phyloP scores from a whole-genome alignment of 106 monocot species.

The Gastrodia elata region DNA sequence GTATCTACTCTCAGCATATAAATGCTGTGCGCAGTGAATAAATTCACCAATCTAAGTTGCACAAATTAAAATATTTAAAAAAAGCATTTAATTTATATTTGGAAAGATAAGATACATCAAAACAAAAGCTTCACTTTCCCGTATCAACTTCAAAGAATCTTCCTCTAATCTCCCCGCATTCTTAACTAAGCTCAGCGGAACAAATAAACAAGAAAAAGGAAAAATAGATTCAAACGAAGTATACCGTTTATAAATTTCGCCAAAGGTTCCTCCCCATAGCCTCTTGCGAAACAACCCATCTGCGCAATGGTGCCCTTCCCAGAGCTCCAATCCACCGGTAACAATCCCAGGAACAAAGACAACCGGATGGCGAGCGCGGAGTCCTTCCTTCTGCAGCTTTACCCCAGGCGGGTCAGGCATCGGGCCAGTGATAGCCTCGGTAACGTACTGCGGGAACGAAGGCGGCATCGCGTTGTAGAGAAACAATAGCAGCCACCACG shows the following conservation, averaged over 20 bases:
- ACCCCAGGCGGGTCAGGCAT: constrained; percentile 88
- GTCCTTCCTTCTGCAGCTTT: constrained; percentile 85
- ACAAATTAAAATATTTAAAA: background rate
- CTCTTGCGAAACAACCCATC: constrained; percentile 89
- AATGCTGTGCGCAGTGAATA: no score
- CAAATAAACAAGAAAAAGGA: background rate
- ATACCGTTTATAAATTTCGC: constrained; percentile 92
- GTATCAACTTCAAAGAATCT: background rate
- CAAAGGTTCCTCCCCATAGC: constrained; percentile 94
- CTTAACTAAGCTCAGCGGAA: background rate
- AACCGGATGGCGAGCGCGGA: constrained; percentile 77
- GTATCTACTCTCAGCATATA: no score
- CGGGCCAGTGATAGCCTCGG: constrained; percentile 95
- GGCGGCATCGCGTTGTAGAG: constrained; percentile 95
- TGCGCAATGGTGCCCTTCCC: constrained; percentile 98
- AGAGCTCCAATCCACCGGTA: constrained; percentile 94
- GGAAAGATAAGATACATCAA: background rate
- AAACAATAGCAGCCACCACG: constrained; percentile 92
- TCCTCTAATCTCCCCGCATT: background rate
- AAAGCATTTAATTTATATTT: background rate
- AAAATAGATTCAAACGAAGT: background rate
- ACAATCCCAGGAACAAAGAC: constrained; percentile 99
- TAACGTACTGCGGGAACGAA: constrained; percentile 94
- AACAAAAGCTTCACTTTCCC: background rate
- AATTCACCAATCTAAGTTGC: no score